Percentiles rank a stretch among this genome's conserved stretches.
These are phyloP conservation scores for Combretum micranthum DNA, from an alignment of 345 rosid genomes.

Conservation along the genomic window DNA sequence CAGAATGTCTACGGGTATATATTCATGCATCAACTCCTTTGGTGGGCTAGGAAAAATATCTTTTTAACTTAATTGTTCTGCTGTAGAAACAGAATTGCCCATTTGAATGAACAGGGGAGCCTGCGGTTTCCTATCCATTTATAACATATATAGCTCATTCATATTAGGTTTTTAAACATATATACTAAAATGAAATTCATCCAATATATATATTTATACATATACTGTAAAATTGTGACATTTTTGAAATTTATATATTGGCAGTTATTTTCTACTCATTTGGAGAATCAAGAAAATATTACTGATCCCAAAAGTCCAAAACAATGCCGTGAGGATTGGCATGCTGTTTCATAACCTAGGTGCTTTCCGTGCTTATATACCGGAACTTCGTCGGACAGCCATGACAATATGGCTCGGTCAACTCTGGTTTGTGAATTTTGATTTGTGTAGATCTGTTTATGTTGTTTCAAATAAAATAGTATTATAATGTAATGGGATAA, in stretches of 20 bases:
- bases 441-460: background rate
- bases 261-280: constrained; percentile 49
- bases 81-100: no score
- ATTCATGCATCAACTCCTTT: no score
- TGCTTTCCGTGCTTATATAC: constrained; percentile 71
- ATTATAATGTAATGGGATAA: no score
- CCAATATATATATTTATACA: background rate
- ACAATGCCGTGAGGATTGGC: constrained; percentile 47
- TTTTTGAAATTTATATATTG: constrained; percentile 11
- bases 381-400: constrained; percentile 71
- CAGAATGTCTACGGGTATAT: no score
- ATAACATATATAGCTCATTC: no score
- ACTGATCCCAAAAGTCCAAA: constrained; percentile 34
- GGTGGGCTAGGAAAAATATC: no score
- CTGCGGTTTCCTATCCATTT: no score
- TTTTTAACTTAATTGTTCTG: no score
- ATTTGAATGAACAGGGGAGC: no score
- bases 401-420: constrained; percentile 68
- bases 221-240: background rate
- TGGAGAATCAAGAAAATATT: constrained; percentile 45
- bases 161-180: background rate
- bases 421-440: constrained; percentile 34
- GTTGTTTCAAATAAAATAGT: constrained; percentile 5
- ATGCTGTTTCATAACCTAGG: constrained; percentile 44
- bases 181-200: background rate